Evolutionary conservation across 2,329 filamentous ascomycete genomes (phyloP).

Genomic region (Ophiostoma ips): DNA sequence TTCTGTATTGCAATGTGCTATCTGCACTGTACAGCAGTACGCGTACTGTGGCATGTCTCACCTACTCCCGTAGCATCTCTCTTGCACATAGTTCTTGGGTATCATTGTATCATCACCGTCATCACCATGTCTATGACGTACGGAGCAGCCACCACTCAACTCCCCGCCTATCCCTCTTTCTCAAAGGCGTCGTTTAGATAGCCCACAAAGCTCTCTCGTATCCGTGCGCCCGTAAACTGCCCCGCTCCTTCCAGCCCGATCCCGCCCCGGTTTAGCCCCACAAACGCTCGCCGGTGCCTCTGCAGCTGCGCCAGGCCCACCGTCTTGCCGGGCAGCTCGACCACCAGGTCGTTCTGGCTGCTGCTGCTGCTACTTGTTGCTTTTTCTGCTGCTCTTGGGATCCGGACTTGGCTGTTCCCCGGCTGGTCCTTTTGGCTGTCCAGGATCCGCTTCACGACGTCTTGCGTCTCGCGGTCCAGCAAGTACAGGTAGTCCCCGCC

Average conservation of each 20-base stretch:
- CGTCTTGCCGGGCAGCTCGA: constrained; percentile 53
- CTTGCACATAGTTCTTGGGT: neutral
- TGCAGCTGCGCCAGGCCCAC: constrained; percentile 64
- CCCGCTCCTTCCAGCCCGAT: constrained; percentile 44
- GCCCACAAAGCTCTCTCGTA: constrained; percentile 49
- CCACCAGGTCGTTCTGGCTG: constrained; percentile 30
- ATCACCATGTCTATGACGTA: neutral
- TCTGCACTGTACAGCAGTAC: too few relatives aligned
- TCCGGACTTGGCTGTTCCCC: constrained; percentile 42
- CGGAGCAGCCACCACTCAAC: too few relatives aligned
- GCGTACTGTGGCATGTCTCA: too few relatives aligned
- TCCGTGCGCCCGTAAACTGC: constrained; percentile 37
- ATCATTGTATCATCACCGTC: neutral
- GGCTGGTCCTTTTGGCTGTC: constrained; percentile 56
- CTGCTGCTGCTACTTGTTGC: constrained; percentile 9
- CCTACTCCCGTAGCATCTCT: too few relatives aligned
- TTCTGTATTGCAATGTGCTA: neutral
- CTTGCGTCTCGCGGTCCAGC: constrained; percentile 65
- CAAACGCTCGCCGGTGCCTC: constrained; percentile 62
- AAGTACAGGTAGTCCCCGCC: constrained; percentile 65
- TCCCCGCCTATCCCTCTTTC: constrained; percentile 30
- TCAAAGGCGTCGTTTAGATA: constrained; percentile 55
- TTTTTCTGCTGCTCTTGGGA: constrained; percentile 24
- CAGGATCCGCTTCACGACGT: constrained; percentile 55
- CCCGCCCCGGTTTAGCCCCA: constrained; percentile 58